Conservation (phyloP, 805 yeast genomes). For the Candida orba region DNA sequence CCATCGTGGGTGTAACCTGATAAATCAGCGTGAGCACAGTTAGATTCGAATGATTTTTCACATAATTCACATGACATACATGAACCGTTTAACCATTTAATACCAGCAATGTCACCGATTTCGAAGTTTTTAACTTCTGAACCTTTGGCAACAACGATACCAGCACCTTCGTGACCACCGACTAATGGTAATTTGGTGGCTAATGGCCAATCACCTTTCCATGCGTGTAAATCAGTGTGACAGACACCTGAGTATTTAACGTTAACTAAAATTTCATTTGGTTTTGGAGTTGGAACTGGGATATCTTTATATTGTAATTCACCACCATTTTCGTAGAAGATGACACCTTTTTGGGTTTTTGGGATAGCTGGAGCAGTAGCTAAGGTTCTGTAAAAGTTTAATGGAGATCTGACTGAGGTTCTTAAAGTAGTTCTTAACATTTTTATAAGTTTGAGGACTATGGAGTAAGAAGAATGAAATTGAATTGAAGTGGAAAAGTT, state of each 20-base stretch:
- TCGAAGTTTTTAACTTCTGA: slow-evolving; percentile 52
- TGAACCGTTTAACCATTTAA: slow-evolving; percentile 66
- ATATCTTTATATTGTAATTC: slow-evolving; percentile 42
- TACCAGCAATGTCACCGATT: slow-evolving; percentile 61
- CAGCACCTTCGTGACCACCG: slow-evolving; percentile 75
- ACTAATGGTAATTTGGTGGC: slow-evolving; percentile 53
- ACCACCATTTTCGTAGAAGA: slow-evolving; percentile 47
- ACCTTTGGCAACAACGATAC: slow-evolving; percentile 61
- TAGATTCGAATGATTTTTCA: slow-evolving; percentile 50
- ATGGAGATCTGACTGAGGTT: slow-evolving; percentile 15
- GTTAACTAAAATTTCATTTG: slow-evolving; percentile 57
- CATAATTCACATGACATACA: slow-evolving; percentile 63
- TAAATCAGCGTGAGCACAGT: slow-evolving; percentile 65
- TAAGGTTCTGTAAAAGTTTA: slow-evolving; percentile 15
- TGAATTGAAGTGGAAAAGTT: not conserved
- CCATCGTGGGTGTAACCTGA: slow-evolving; percentile 41
- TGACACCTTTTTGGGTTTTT: slow-evolving; percentile 42
- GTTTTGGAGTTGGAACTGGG: slow-evolving; percentile 53
- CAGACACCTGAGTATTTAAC: slow-evolving; percentile 72
- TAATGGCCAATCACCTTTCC: slow-evolving; percentile 35
- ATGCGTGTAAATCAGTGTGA: slow-evolving; percentile 70
- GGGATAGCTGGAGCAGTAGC: slow-evolving; percentile 34
- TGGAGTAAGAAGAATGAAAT: not conserved
- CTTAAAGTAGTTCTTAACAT: slow-evolving; percentile 21
- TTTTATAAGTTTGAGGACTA: not conserved